Base-by-base conservation (phyloP, 2,329 filamentous ascomycete species). In the Pseudocercospora cruenta region DNA sequence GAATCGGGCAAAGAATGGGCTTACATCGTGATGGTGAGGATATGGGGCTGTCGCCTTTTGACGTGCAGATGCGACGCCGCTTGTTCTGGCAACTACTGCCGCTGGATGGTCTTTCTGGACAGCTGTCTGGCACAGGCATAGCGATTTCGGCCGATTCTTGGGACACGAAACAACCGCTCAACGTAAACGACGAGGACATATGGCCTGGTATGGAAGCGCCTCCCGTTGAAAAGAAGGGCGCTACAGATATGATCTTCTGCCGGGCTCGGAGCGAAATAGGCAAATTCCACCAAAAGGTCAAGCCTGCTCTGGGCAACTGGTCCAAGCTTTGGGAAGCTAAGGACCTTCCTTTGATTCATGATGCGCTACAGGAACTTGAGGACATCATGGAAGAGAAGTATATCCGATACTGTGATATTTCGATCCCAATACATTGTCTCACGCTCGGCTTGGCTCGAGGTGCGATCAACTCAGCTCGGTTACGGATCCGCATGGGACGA, bases 41-140 rank as follows among this genome's bases (percentile, higher is more conserved):
- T 4, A 77, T 88, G 4, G 82, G 85, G 12, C 72, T 90, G 14
- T 70, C 72, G 1, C 82, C 82, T 0, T 90, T 86, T 67, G 83
- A 89, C 64, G 82, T 82, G 2, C 85, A 89, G 75, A 83, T 89
- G 77, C 83, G 87, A 21, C 82, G 88, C 8, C 82, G 88, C 2
- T 73, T 90, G 0, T 90, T 87, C 84, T 86, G 86, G 79, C 86
- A 89, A 69, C 82, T 90, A n/a, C 75, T 88, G 31, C 81, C 87
- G n/a, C 80, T 89, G 1, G 88, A 90, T 68, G 73, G 73, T 4
- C 64, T 75, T 12, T 71, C 74, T 28, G 73, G 69, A 16, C 73
- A 76, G 33, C 68, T 78, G 3, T 73, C 72, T 43, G 76, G 76
- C 4, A 74, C 73, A 12, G 73, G 73, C 12, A 75, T 76, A 7